Evolutionary conservation across 2,329 filamentous ascomycete species (phyloP), one percentile per base, ranked within the genome.

Genomic region (Bipolaris zeicola): DNA sequence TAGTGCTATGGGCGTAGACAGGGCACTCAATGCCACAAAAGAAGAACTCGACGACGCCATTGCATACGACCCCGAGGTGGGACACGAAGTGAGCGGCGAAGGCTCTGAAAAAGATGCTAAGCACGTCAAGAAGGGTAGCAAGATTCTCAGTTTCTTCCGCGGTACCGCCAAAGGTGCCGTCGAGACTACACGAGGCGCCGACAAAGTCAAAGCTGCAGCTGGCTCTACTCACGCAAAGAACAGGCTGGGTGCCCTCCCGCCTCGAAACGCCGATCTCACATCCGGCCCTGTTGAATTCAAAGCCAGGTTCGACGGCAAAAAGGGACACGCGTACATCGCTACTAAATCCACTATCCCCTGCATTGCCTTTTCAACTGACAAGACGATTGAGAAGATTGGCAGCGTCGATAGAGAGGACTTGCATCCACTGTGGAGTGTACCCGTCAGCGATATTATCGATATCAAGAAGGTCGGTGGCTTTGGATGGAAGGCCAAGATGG

Each of bases 401-500:
- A 80, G 67, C 68, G 77, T 51, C 4, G 83, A 87, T 22, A 73
- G 76, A 39, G 80, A 83, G 56, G 80, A 84, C 38, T 64, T 82
- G 22, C 78, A 83, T 55, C 86, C 89, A 0, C 74, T 85, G 0
- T 96, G 90, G 85, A 87, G 83, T 5, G 80, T 95, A 0, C 82
- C 89, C 0, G 83, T 95, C 3, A 82, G 82, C 0, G 89, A 94
- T 14, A 88, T 96, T 43, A 78, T 74, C 48, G 90, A 93, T 73
- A 70, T 96, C 50, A 89, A 87, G 73, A 96, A 96, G 77, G 79
- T 93, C 1, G 91, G 91, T 4, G 91, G 91, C 0, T 80, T 93
- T 34, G 90, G 91, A 0, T 96, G 91, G 91, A 96, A 95, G 77
- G 87, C 87, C 1, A 94, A 92, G 78, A 77, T 95, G 47, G 83